Evolutionary conservation across 1,139 yeast species (phyloP).

Genomic region (Scheffersomyces segobiensis): DNA sequence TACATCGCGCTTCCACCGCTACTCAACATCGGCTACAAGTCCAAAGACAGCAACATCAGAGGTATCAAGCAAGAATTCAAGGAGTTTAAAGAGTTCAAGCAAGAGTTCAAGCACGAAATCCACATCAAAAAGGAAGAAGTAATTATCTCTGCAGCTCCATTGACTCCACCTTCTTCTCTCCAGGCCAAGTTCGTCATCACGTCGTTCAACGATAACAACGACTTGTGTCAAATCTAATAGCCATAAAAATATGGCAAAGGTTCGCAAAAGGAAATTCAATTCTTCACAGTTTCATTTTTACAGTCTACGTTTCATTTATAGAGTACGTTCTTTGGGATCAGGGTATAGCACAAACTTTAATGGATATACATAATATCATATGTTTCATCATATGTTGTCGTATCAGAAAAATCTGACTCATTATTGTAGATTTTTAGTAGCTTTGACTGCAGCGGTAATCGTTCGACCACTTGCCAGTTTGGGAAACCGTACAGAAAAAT

Average conservation of each 20-base stretch:
- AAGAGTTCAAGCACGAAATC: not conserved
- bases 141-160: not conserved
- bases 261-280: not conserved
- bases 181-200: slow-evolving; percentile 26
- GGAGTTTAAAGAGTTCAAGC: not conserved
- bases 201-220: slow-evolving; percentile 25
- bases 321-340: not conserved
- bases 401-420: not conserved
- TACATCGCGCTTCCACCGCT: slow-evolving; percentile 17
- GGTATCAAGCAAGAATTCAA: not conserved
- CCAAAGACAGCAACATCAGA: slow-evolving; percentile 2
- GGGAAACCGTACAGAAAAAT: not conserved
- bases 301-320: slow-evolving; percentile 5
- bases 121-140: not conserved
- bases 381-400: not conserved
- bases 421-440: not conserved
- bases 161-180: not conserved
- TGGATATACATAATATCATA: not conserved
- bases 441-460: not conserved
- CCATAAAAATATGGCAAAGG: not conserved
- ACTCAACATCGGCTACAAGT: slow-evolving; percentile 1
- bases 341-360: not conserved
- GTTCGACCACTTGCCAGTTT: not conserved
- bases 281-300: not conserved
- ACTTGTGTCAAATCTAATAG: slow-evolving; percentile 22